Evolutionary conservation across 2,329 filamentous ascomycete genomes (phyloP), one percentile per base, ranked within the genome.

Genomic region (Penicillium sp.): DNA sequence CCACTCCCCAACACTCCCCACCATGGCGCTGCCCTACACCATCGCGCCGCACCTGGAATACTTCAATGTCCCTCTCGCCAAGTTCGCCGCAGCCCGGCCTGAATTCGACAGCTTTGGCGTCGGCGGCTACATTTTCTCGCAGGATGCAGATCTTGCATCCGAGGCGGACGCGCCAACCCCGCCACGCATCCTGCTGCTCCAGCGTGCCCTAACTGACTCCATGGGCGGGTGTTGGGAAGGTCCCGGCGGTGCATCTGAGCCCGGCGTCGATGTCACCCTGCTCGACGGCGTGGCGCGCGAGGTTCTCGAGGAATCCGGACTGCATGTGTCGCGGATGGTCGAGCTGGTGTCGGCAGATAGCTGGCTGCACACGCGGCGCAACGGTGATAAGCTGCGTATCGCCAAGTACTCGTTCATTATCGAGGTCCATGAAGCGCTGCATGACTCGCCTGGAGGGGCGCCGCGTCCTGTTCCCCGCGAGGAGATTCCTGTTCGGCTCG

Each of bases 301-400:
- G 47, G 57, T 77, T 8, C 65, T 68, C 28, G 76, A 79, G 53
- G 76, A 79, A 50, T 71, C 71, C 0, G 75, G 75, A 0, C 56
- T 79, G 15, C 60, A 59, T 29, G 69, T 74, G 2, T 68, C 57
- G 15, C 56, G 56, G 8, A 59, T 78, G 23, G 54, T 69, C 2
- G 64, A 69, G 17, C 59, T 72, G 36, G 67, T 74, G 6, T 57
- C 55, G 4, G 51, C 60, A 4, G 56, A 61, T 32, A 45, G 53
- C 11, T 65, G 67, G 54, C 56, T 58, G 30, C 49, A 51, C 48
- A 56, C 52, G 27, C 54, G 42, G 35, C 43, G 23, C 23, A 55
- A 44, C 30, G 51, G 29, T 10, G 53, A 53, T 4, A 41, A 32
- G 13, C 34, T 48, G 7, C 36, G 47, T 11, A 53, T 60, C 13